Conservation (phyloP, 352 stramenopile species). For the Phytophthora tubulina region DNA sequence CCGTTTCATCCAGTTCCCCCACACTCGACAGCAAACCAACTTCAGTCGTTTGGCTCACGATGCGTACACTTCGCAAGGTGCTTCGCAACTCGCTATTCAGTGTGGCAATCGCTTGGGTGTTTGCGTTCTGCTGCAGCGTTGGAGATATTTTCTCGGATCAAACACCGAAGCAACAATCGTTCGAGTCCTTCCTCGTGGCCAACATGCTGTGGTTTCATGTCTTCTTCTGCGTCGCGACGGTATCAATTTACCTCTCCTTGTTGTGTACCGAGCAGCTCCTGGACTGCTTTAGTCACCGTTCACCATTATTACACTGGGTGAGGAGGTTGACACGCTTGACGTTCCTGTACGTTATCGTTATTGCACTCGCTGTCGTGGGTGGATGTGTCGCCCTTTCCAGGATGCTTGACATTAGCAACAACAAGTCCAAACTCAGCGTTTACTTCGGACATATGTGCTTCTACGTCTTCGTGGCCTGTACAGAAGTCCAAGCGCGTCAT, state of each 20-base stretch:
- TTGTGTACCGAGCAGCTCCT: conserved; percentile 23
- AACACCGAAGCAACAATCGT: conserved; percentile 9
- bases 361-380: conserved; percentile 11
- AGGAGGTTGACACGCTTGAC: conserved; percentile 4
- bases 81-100: conserved; percentile 37
- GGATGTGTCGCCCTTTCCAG: not conserved
- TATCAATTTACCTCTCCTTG: conserved; percentile 29
- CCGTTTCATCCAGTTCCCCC: not conserved
- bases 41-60: not conserved
- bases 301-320: conserved; percentile 6
- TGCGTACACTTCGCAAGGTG: conserved; percentile 25
- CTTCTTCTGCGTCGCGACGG: conserved; percentile 26
- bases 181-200: conserved; percentile 25
- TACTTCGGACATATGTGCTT: conserved; percentile 28
- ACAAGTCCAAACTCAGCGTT: not conserved
- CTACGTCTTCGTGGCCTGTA: conserved; percentile 28
- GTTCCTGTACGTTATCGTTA: conserved; percentile 5
- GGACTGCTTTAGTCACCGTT: not conserved
- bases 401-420: not conserved
- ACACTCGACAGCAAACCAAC: conserved; percentile 3
- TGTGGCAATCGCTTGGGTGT: conserved; percentile 25
- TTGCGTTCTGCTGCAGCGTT: conserved; percentile 13
- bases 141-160: conserved; percentile 25
- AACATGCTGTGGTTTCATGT: conserved; percentile 35
- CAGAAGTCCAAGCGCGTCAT: conserved; percentile 21